Evolutionary conservation across 2,329 filamentous ascomycete genomes (phyloP).

Genomic region (Fusarium sp.): DNA sequence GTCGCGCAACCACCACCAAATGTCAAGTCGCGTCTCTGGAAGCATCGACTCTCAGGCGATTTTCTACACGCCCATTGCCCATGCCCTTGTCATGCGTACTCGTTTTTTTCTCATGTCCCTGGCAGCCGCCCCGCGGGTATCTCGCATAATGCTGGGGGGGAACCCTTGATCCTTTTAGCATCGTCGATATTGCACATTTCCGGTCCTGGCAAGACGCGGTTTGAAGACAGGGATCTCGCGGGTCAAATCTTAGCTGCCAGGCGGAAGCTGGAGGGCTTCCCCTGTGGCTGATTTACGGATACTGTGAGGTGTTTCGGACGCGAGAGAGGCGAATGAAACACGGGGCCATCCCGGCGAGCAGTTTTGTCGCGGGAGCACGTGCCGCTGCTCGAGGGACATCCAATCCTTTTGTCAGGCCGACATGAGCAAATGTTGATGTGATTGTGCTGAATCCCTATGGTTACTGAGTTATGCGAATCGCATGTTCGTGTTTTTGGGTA

Average conservation of each 20-base stretch:
- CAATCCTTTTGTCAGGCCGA: background rate
- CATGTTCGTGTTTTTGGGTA: background rate
- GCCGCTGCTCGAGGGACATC: background rate
- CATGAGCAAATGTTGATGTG: background rate
- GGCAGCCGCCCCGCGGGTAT: background rate
- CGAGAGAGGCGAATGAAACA: background rate
- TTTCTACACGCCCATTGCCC: background rate
- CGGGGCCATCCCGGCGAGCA: background rate
- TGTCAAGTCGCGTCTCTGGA: background rate
- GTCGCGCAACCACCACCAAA: background rate
- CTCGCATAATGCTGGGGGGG: conserved; percentile 1
- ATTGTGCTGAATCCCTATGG: background rate
- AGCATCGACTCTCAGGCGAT: background rate
- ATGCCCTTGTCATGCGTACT: background rate
- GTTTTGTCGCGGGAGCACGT: background rate
- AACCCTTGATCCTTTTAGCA: background rate
- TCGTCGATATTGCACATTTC: conserved; percentile 9
- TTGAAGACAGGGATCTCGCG: background rate
- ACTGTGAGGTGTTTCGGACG: background rate
- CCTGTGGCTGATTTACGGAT: background rate
- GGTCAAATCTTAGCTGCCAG: background rate
- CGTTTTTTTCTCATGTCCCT: background rate
- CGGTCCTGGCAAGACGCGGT: background rate
- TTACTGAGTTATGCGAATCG: background rate
- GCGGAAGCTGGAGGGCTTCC: background rate